These are phyloP conservation scores for Apostasia shenzhenica DNA, from an alignment of 106 monocot species.

Conservation along the genomic window DNA sequence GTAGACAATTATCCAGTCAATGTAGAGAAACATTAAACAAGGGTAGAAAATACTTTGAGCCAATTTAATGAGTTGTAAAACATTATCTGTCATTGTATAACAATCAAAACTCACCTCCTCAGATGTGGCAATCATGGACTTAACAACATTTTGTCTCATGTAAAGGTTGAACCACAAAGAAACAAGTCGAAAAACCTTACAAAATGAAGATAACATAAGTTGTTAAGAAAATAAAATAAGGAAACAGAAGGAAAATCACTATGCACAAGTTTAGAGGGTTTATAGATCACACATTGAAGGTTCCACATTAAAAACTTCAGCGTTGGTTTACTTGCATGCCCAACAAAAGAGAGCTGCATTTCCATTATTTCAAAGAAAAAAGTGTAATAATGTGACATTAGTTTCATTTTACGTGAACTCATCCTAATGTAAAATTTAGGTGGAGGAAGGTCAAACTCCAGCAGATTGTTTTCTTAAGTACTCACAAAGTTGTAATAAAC, in stretches of 20 bases:
- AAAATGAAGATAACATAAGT: not conserved
- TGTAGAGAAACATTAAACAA: not conserved
- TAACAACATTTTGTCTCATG: constrained; percentile 58
- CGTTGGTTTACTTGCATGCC: too few relatives aligned
- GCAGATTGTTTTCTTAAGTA: not conserved
- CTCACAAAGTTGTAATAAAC: not conserved
- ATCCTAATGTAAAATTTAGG: too few relatives aligned
- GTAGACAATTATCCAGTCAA: constrained; percentile 15
- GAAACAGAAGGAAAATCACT: too few relatives aligned
- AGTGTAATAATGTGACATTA: too few relatives aligned
- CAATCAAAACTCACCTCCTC: constrained; percentile 40
- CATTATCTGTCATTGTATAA: not conserved
- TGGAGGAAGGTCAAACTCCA: not conserved
- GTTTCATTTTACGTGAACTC: too few relatives aligned
- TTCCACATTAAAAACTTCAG: too few relatives aligned
- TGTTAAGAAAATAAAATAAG: not conserved
- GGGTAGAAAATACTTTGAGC: not conserved
- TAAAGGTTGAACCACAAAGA: constrained; percentile 92
- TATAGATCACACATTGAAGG: too few relatives aligned
- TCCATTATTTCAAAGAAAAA: too few relatives aligned
- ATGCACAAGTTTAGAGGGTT: too few relatives aligned
- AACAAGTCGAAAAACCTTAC: constrained; percentile 94
- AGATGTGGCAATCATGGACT: constrained; percentile 64
- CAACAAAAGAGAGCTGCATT: too few relatives aligned
- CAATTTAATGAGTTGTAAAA: not conserved